These are phyloP conservation scores for Gossypium davidsonii DNA, from an alignment of 441 rosid species.

Conservation along the genomic window DNA sequence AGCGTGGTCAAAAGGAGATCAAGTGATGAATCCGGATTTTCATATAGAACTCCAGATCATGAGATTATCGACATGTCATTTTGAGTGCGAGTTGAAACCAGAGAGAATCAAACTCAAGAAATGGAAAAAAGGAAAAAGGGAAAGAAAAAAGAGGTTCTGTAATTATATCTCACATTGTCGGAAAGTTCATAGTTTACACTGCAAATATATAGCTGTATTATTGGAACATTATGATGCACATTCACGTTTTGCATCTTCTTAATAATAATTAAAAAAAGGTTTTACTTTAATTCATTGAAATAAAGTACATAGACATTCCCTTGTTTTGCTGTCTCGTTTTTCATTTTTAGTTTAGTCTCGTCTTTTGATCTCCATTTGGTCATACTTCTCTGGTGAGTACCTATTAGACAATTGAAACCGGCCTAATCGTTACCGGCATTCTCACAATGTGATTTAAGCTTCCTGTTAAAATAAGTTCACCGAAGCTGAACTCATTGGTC, in stretches of 20 bases:
- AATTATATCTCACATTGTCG: conserved; percentile 21
- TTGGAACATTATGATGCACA: conserved; percentile 4
- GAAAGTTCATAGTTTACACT: neutral
- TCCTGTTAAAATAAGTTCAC: conserved; percentile 68
- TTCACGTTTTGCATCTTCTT: conserved; percentile 18
- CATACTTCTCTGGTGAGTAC: neutral
- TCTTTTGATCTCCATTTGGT: neutral
- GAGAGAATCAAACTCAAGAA: neutral
- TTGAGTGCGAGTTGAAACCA: neutral
- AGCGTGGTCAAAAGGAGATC: conserved; percentile 74
- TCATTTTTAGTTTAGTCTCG: neutral
- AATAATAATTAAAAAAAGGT: conserved; percentile 9
- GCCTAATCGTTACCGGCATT: conserved; percentile 52
- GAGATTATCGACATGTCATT: conserved; percentile 57
- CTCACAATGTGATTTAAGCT: conserved; percentile 60
- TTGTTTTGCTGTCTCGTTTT: neutral
- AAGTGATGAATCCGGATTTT: conserved; percentile 80
- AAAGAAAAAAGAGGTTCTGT: conserved; percentile 14
- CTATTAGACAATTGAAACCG: conserved; percentile 26
- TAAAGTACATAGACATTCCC: neutral
- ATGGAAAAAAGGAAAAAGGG: neutral
- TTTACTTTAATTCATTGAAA: neutral
- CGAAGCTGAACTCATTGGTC: conserved; percentile 47
- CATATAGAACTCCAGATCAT: conserved; percentile 80
- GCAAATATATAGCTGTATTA: conserved; percentile 7